Percentiles rank a stretch among this genome's conserved stretches.
These are phyloP conservation scores for Ilex aquifolium DNA, from an alignment of 257 asterid species.

Conservation along the genomic window DNA sequence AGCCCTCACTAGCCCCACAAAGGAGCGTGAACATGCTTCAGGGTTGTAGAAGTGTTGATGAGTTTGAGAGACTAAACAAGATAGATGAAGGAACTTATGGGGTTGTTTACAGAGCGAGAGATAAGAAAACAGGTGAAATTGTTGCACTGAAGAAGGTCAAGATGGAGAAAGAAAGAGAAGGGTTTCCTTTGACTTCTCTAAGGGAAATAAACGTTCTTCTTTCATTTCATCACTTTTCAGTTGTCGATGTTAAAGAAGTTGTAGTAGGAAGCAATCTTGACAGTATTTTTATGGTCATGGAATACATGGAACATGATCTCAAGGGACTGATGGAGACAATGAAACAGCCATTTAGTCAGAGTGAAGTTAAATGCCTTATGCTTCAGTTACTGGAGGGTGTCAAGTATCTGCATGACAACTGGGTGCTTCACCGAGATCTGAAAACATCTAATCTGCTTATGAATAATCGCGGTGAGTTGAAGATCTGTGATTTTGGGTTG, in stretches of 20 bases:
- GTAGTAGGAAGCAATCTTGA: background rate
- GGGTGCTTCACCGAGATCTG: background rate
- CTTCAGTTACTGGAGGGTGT: background rate
- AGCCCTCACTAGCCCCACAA: background rate
- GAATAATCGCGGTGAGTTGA: background rate
- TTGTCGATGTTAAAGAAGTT: constrained; percentile 2
- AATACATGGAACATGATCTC: background rate
- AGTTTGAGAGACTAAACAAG: background rate
- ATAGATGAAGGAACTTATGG: constrained; percentile 1
- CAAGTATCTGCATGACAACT: no score
- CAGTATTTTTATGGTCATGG: background rate
- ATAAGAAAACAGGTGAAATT: background rate
- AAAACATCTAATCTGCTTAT: background rate
- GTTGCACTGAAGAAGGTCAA: constrained; percentile 3
- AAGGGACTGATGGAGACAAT: background rate
- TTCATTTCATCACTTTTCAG: background rate
- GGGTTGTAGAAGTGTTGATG: constrained; percentile 1
- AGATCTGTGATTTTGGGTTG: background rate
- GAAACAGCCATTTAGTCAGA: background rate
- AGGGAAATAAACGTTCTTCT: constrained; percentile 1
- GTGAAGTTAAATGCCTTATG: background rate
- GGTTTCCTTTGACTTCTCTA: background rate
- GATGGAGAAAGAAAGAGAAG: constrained; percentile 3
- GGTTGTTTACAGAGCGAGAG: background rate
- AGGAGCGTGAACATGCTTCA: background rate